A percentile compares a stretch with the other conserved stretches of the same genome.
Conservation (phyloP, 129 eudicot genomes). For the Gnaphalium uliginosum region DNA sequence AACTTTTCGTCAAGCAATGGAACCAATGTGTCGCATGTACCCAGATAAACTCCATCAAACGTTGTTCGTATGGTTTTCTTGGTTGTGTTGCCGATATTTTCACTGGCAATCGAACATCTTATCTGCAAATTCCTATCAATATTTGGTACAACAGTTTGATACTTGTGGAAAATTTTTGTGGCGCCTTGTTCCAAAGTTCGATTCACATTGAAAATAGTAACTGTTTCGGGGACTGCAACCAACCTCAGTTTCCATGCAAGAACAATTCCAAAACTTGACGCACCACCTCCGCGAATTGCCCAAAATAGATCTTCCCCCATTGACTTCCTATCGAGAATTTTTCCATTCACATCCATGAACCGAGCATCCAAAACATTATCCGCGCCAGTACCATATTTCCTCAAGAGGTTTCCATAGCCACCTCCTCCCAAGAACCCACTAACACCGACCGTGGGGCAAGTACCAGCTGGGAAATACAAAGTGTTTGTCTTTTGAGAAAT, state of each 20-base stretch:
- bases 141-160: too few relatives aligned
- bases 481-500: too few relatives aligned
- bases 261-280: too few relatives aligned
- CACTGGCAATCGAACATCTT: constrained; percentile 4
- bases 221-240: background rate
- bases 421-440: constrained; percentile 2
- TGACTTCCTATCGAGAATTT: constrained; percentile 16
- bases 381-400: constrained; percentile 18
- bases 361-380: constrained; percentile 27
- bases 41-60: constrained; percentile 22
- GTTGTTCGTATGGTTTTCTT: constrained; percentile 17
- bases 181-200: too few relatives aligned
- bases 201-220: too few relatives aligned
- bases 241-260: too few relatives aligned
- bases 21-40: constrained; percentile 24
- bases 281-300: too few relatives aligned
- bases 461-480: background rate
- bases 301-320: constrained; percentile 11
- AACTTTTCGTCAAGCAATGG: background rate
- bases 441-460: background rate
- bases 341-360: background rate
- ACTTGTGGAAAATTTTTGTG: too few relatives aligned
- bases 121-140: too few relatives aligned
- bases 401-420: constrained; percentile 28
- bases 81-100: constrained; percentile 5